These are phyloP conservation scores for Huntiella bhutanensis DNA, from an alignment of 2,329 filamentous ascomycete species.

Conservation along the genomic window DNA sequence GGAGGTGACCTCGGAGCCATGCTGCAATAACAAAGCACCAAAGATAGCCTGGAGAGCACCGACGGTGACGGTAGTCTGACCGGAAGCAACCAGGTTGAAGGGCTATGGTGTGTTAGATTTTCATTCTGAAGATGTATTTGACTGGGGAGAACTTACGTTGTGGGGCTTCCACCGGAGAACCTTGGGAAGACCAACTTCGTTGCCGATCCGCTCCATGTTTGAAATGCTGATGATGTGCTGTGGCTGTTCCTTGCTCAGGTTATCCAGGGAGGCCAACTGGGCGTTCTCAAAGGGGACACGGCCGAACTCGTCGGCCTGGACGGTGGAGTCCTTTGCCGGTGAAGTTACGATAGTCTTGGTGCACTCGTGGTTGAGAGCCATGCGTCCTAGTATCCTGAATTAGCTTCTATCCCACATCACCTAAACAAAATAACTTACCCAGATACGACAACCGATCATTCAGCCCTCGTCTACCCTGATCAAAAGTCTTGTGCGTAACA, in stretches of 20 bases:
- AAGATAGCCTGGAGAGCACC: constrained; percentile 70
- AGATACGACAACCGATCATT: constrained; percentile 65
- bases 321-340: constrained; percentile 14
- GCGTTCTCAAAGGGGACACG: constrained; percentile 51
- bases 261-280: constrained; percentile 53
- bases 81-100: constrained; percentile 51
- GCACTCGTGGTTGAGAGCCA: constrained; percentile 16
- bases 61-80: constrained; percentile 53
- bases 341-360: constrained; percentile 38
- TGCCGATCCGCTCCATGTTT: constrained; percentile 48
- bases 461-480: constrained; percentile 82
- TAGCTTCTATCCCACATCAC: neutral
- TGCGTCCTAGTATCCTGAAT: constrained; percentile 13
- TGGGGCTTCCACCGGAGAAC: constrained; percentile 81
- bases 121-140: neutral
- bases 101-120: constrained; percentile 22
- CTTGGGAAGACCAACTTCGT: constrained; percentile 48
- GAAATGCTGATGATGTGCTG: constrained; percentile 41
- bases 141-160: constrained; percentile 36
- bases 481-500: constrained; percentile 95
- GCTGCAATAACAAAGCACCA: constrained; percentile 75
- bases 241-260: constrained; percentile 44
- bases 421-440: constrained; percentile 9
- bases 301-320: constrained; percentile 28
- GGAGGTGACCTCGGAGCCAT: constrained; percentile 60